phyloP scores from a whole-genome alignment of 2,329 filamentous ascomycete genomes.

The Ceratocystis diversiconidia region DNA sequence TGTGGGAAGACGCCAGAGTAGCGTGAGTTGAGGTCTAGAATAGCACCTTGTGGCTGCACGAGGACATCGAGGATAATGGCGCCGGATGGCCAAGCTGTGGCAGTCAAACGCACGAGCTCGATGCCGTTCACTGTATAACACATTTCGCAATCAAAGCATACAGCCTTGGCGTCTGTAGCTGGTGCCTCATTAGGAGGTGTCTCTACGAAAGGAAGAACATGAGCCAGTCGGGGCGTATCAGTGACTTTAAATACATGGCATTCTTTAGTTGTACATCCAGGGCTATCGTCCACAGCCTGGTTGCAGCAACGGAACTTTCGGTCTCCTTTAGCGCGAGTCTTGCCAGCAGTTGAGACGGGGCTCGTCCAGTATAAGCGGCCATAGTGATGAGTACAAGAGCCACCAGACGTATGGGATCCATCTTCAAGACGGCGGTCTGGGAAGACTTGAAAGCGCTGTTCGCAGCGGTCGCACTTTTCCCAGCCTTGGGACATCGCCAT shows the following conservation, averaged over 20 bases:
- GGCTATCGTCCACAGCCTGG: constrained; percentile 53
- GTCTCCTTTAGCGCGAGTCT: constrained; percentile 24
- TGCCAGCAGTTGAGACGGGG: constrained; percentile 39
- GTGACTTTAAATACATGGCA: constrained; percentile 81
- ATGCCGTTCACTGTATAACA: constrained; percentile 79
- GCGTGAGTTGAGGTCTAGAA: constrained; percentile 80
- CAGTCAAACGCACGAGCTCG: constrained; percentile 81
- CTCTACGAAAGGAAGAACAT: constrained; percentile 61
- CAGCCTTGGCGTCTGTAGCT: constrained; percentile 41
- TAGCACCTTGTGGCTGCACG: constrained; percentile 67
- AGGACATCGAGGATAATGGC: constrained; percentile 67
- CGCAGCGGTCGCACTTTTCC: constrained; percentile 82
- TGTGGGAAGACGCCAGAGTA: constrained; percentile 78
- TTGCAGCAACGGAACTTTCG: constrained; percentile 61
- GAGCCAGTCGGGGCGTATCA: constrained; percentile 60
- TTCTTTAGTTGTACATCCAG: constrained; percentile 56
- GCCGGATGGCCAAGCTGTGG: constrained; percentile 71
- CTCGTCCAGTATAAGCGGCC: constrained; percentile 51
- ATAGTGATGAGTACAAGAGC: constrained; percentile 68
- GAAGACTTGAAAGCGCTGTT: constrained; percentile 78
- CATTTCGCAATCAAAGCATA: constrained; percentile 96
- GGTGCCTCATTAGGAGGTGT: constrained; percentile 52
- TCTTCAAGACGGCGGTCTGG: constrained; percentile 69
- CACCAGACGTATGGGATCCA: constrained; percentile 59
- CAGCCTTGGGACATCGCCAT: constrained; percentile 56